Percentiles rank a stretch among this genome's conserved stretches.
Evolutionary conservation across 1,284 basidiomycete species (phyloP).

Genomic region (Phellinidium pouzarii): DNA sequence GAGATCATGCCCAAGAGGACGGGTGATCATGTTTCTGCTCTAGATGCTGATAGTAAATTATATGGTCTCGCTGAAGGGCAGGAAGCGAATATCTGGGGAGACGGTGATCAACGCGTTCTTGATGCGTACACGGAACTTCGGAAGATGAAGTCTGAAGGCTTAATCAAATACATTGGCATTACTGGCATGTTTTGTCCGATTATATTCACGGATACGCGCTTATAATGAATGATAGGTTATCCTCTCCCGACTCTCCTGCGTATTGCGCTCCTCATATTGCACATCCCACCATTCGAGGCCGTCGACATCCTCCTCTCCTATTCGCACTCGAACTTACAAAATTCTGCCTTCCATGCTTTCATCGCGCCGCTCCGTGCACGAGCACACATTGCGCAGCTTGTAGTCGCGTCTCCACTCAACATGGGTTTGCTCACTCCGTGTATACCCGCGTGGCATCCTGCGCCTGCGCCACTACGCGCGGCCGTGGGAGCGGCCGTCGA

Average conservation of each 20-base stretch:
- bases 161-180: conserved; percentile 79
- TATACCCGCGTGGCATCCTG: conserved; percentile 84
- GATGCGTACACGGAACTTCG: conserved; percentile 69
- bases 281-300: conserved; percentile 56
- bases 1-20: conserved; percentile 41
- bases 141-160: conserved; percentile 71
- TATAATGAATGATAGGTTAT: conserved; percentile 49
- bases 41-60: conserved; percentile 42
- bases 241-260: conserved; percentile 88
- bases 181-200: conserved; percentile 46
- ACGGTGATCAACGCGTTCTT: conserved; percentile 78
- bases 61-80: conserved; percentile 61
- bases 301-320: conserved; percentile 83
- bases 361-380: conserved; percentile 53
- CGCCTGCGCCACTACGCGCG: conserved; percentile 44
- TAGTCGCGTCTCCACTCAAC: conserved; percentile 85
- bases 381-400: conserved; percentile 62
- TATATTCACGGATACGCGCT: background rate
- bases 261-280: conserved; percentile 67
- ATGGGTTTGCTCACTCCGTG: conserved; percentile 83
- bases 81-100: conserved; percentile 56
- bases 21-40: conserved; percentile 52
- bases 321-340: conserved; percentile 84
- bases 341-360: conserved; percentile 59
- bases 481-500: conserved; percentile 34